Conservation (phyloP, 495 filamentous ascomycete species). For the Aspergillus indologenus region DNA sequence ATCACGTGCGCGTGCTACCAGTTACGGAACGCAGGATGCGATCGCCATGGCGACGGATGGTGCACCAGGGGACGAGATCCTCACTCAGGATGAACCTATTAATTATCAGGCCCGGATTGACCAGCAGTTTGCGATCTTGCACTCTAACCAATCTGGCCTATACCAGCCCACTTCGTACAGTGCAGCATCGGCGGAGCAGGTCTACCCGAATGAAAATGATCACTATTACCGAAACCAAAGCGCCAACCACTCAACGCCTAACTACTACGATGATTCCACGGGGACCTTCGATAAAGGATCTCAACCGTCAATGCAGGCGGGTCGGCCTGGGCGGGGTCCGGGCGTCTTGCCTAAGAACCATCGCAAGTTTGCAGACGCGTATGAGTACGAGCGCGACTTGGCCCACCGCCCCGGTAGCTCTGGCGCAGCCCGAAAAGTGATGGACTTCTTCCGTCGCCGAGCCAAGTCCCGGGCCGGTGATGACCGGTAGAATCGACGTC, state of each 20-base stretch:
- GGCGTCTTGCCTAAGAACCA: slow-evolving; percentile 77
- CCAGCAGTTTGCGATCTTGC: slow-evolving; percentile 44
- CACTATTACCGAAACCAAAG: slow-evolving; percentile 38
- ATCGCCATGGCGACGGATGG: slow-evolving; percentile 33
- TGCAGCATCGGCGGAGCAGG: slow-evolving; percentile 33
- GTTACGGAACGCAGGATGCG: slow-evolving; percentile 37
- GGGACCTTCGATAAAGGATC: slow-evolving; percentile 37
- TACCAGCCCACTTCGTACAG: slow-evolving; percentile 33
- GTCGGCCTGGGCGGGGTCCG: slow-evolving; percentile 44
- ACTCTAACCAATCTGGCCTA: slow-evolving; percentile 30
- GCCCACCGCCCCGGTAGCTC: slow-evolving; percentile 74
- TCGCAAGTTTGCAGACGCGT: slow-evolving; percentile 84
- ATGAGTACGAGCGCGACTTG: slow-evolving; percentile 67
- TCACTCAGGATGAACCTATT: slow-evolving; percentile 27
- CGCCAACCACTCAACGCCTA: slow-evolving; percentile 42
- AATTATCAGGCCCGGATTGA: slow-evolving; percentile 47
- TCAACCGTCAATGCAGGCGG: slow-evolving; percentile 41
- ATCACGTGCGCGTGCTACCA: slow-evolving; percentile 33
- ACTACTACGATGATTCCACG: slow-evolving; percentile 46
- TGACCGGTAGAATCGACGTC: slow-evolving; percentile 33
- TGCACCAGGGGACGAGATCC: slow-evolving; percentile 28
- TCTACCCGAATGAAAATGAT: slow-evolving; percentile 32
- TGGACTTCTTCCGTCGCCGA: slow-evolving; percentile 94
- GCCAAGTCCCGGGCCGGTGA: slow-evolving; percentile 72
- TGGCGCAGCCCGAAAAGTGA: slow-evolving; percentile 83